Percentiles rank a stretch among this genome's conserved stretches.
Evolutionary conservation across 768 basidiomycete species (phyloP).

Genomic region (Pisolithus microcarpus): DNA sequence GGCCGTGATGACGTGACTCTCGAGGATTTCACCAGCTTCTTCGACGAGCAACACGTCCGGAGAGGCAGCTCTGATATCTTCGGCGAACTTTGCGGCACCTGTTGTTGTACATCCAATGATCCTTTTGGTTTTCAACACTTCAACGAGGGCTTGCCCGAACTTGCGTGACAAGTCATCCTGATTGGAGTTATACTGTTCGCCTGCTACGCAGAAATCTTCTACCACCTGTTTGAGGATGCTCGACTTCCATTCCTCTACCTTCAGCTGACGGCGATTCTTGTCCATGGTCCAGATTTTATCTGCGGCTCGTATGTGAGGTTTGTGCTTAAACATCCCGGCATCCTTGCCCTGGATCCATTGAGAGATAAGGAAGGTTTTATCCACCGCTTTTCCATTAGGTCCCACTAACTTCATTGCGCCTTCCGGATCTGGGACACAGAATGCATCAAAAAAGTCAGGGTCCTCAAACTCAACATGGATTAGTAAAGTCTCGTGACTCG

Average conservation of each 20-base stretch:
- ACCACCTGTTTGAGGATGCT: conserved; percentile 31
- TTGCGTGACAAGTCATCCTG: conserved; percentile 31
- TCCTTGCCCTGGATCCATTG: conserved; percentile 41
- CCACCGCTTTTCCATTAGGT: conserved; percentile 29
- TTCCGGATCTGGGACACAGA: conserved; percentile 32
- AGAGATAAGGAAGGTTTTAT: conserved; percentile 35
- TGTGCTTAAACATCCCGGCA: conserved; percentile 35
- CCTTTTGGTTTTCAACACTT: conserved; percentile 37
- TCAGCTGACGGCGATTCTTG: conserved; percentile 17
- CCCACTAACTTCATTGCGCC: conserved; percentile 45
- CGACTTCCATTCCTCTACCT: conserved; percentile 28
- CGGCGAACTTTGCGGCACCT: conserved; percentile 54
- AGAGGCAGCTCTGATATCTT: conserved; percentile 37
- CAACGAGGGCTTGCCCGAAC: conserved; percentile 28
- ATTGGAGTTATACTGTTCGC: conserved; percentile 35
- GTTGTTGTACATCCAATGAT: conserved; percentile 68
- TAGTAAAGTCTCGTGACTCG: conserved; percentile 29
- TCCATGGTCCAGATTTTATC: conserved; percentile 34
- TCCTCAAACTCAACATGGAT: conserved; percentile 48
- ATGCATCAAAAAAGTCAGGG: conserved; percentile 37
- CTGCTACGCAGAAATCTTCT: conserved; percentile 25
- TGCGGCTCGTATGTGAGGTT: conserved; percentile 17
- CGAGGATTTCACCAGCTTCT: conserved; percentile 68
- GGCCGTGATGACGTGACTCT: conserved; percentile 58
- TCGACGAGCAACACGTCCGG: conserved; percentile 58